Conservation (phyloP, 768 basidiomycete genomes). For the Arthromyces matolae region DNA sequence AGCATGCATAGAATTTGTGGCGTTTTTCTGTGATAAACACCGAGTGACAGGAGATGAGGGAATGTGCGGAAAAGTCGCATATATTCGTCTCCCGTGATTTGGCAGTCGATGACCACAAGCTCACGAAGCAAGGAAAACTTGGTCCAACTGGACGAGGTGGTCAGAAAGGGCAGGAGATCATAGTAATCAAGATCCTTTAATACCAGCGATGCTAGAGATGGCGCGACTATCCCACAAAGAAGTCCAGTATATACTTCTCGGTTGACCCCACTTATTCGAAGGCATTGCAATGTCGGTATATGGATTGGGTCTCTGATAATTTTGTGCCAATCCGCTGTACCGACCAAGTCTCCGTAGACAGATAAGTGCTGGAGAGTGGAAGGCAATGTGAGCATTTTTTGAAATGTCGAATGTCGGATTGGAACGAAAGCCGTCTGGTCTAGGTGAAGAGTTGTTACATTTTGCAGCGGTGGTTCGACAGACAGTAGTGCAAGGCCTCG, state of each 20-base stretch:
- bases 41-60: slow-evolving; percentile 31
- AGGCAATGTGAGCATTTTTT: slow-evolving; percentile 31
- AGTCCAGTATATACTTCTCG: slow-evolving; percentile 36
- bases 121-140: slow-evolving; percentile 33
- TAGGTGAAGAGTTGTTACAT: slow-evolving; percentile 40
- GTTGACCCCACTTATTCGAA: slow-evolving; percentile 38
- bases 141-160: slow-evolving; percentile 11
- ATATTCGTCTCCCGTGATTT: slow-evolving; percentile 32
- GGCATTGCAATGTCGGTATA: slow-evolving; percentile 34
- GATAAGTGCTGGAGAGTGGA: slow-evolving; percentile 37
- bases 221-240: slow-evolving; percentile 36
- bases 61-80: slow-evolving; percentile 29
- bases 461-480: slow-evolving; percentile 33
- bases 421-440: slow-evolving; percentile 37
- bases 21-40: slow-evolving; percentile 17
- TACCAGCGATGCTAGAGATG: slow-evolving; percentile 35
- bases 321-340: slow-evolving; percentile 10
- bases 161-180: slow-evolving; percentile 39
- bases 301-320: slow-evolving; percentile 21
- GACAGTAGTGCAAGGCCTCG: slow-evolving; percentile 40
- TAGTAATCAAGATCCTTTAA: slow-evolving; percentile 39
- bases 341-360: slow-evolving; percentile 40
- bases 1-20: slow-evolving; percentile 28
- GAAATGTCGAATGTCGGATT: slow-evolving; percentile 32
- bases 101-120: slow-evolving; percentile 40